phyloP scores from a whole-genome alignment of 208 protist genomes.

The Crithidia expoeki region DNA sequence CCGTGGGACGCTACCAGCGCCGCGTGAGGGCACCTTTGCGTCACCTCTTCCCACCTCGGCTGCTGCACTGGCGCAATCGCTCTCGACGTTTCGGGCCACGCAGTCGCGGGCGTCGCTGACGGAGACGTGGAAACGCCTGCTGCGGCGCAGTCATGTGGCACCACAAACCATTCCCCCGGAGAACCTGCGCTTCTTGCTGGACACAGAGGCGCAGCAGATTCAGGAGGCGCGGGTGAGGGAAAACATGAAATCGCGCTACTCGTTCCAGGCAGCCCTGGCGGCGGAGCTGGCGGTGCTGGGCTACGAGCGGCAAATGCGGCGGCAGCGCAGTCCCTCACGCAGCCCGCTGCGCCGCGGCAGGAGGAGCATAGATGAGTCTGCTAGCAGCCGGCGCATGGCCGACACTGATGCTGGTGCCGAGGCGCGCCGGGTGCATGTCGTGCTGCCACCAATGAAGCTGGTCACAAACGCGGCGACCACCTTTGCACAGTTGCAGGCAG shows the following conservation, averaged over 20 bases:
- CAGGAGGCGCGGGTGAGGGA: slow-evolving; percentile 47
- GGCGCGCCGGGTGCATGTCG: slow-evolving; percentile 16
- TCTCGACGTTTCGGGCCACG: slow-evolving; percentile 24
- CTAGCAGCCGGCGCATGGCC: slow-evolving; percentile 1
- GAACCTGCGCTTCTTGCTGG: slow-evolving; percentile 35
- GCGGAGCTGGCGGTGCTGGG: slow-evolving; percentile 62
- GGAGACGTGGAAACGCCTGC: slow-evolving; percentile 36
- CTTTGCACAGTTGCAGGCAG: slow-evolving; percentile 28
- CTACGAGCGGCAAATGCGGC: slow-evolving; percentile 14
- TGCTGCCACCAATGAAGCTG: slow-evolving; percentile 31
- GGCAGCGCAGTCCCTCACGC: neutral
- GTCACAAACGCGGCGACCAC: slow-evolving; percentile 23
- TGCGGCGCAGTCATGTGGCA: slow-evolving; percentile 26
- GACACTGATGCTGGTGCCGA: neutral
- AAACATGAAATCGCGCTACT: slow-evolving; percentile 68
- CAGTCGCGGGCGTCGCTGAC: slow-evolving; percentile 21
- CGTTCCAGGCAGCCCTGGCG: slow-evolving; percentile 63
- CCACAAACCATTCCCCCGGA: slow-evolving; percentile 18
- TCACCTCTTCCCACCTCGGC: slow-evolving; percentile 11
- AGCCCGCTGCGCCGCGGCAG: neutral
- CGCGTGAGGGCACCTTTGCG: neutral
- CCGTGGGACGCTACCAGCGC: slow-evolving; percentile 14
- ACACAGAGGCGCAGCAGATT: slow-evolving; percentile 37
- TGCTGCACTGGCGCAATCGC: slow-evolving; percentile 13
- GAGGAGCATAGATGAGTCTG: neutral